Base-by-base conservation (phyloP, 108 stramenopile species). In the Hondaea fermentalgiana region DNA sequence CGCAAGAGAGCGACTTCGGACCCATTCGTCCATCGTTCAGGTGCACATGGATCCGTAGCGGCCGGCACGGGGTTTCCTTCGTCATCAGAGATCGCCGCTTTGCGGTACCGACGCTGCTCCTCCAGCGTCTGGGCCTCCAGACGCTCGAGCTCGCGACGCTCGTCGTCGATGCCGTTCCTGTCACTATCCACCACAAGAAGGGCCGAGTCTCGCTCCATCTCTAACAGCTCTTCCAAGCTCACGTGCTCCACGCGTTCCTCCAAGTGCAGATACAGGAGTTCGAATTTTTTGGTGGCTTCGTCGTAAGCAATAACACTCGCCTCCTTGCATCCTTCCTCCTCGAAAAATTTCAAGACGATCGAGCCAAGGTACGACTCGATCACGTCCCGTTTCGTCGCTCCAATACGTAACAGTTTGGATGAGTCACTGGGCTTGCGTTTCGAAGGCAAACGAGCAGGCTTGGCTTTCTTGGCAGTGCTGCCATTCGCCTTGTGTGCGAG, bases 71-170 rank as follows among this genome's bases (percentile, higher is more conserved):
- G 45, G 49, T 35, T 8, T 14, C 51, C 76, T 6, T 83, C 76
- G 25, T 8, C 76, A 28, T 83, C 76, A 14, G 44, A 43, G 23
- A 53, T 6, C 3, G 45, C 76, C 45, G 45, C 45, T 23, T 83
- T 83, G 51, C 76, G 76, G 51, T 83, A 83, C n/a, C 76, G 51
- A 6, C 76, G 76, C 51, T 83, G 76, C 51, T 53, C 49, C 76
- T 83, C 76, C 1, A 53, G 76, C n/a, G 45, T 5, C 16, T 53
- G 51, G 3, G 19, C 51, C n/a, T 83, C 76, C 49, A 83, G n/a
- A 6, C 76, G 76, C 12, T 83, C 76, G 6, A 83, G 51, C 51
- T 83, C 76, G 25, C 45, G 49, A 16, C 51, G 76, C 51, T 83
- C 76, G 51, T 83, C 76, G 14, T 83, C 76, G 49, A 83, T 53